A percentile compares a stretch with the other conserved stretches of the same genome.
These are phyloP conservation scores for Diplodia sapinea DNA, from an alignment of 2,329 filamentous ascomycete species.

Conservation along the genomic window DNA sequence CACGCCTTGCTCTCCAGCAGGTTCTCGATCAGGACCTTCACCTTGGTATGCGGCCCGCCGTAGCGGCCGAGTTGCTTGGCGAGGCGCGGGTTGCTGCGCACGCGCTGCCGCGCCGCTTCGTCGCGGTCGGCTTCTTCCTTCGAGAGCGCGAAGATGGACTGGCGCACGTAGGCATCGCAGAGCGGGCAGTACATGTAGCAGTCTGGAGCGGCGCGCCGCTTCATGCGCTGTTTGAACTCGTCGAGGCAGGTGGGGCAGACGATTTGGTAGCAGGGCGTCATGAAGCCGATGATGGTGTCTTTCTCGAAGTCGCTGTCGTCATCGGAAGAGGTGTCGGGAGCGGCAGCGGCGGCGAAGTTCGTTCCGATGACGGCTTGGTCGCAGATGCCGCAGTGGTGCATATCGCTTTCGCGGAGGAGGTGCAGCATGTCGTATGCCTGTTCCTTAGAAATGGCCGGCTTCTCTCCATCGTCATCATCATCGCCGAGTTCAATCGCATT, in stretches of 20 bases:
- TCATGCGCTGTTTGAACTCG: constrained; percentile 58
- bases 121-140: constrained; percentile 60
- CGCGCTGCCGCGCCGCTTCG: constrained; percentile 62
- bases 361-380: constrained; percentile 64
- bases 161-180: constrained; percentile 69
- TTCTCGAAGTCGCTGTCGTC: constrained; percentile 55
- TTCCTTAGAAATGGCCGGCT: constrained; percentile 65
- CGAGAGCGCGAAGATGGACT: constrained; percentile 71
- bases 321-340: constrained; percentile 56
- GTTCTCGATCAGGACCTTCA: constrained; percentile 77
- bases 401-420: constrained; percentile 81
- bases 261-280: constrained; percentile 87
- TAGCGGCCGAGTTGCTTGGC: constrained; percentile 72
- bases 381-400: constrained; percentile 75
- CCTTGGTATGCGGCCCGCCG: constrained; percentile 89
- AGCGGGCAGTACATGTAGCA: constrained; percentile 67
- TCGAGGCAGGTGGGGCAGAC: constrained; percentile 77
- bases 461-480: constrained; percentile 64
- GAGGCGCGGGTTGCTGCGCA: constrained; percentile 58
- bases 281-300: constrained; percentile 72
- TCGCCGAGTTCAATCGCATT: constrained; percentile 90
- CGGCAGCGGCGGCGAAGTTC: constrained; percentile 46
- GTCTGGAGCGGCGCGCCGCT: constrained; percentile 49
- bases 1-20: constrained; percentile 69
- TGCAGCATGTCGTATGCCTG: constrained; percentile 86